These are phyloP conservation scores for Aspergillus steynii DNA, from an alignment of 495 filamentous ascomycete species.

Conservation along the genomic window DNA sequence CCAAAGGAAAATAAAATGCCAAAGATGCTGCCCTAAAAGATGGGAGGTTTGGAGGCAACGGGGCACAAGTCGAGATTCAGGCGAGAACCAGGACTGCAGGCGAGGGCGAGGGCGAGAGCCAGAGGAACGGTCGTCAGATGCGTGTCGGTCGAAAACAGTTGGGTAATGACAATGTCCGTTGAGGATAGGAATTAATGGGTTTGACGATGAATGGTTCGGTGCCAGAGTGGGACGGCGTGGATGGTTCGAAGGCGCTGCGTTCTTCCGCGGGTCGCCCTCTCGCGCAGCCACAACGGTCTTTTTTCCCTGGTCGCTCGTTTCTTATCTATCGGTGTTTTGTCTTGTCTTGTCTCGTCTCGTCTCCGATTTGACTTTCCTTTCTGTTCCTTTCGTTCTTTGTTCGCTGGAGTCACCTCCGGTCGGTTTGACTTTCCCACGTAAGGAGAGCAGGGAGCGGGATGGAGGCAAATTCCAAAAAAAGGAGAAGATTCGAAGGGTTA, in stretches of 20 bases:
- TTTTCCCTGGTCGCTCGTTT: neutral
- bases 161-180: neutral
- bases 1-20: constrained; percentile 6
- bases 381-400: neutral
- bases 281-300: constrained; percentile 1
- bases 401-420: neutral
- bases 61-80: neutral
- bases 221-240: neutral
- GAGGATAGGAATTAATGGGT: neutral
- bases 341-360: no score
- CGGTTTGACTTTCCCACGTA: neutral
- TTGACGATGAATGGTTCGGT: neutral
- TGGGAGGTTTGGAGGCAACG: neutral
- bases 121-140: neutral
- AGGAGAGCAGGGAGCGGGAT: neutral
- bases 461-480: neutral
- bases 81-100: neutral
- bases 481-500: neutral
- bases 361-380: neutral
- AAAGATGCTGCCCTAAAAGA: constrained; percentile 7
- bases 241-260: no score
- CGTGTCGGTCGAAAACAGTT: neutral
- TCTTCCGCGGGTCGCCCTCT: no score
- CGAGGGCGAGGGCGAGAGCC: neutral
- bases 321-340: no score